Conservation (phyloP, 1,284 basidiomycete genomes). For the Boletellus dicymbophilus region DNA sequence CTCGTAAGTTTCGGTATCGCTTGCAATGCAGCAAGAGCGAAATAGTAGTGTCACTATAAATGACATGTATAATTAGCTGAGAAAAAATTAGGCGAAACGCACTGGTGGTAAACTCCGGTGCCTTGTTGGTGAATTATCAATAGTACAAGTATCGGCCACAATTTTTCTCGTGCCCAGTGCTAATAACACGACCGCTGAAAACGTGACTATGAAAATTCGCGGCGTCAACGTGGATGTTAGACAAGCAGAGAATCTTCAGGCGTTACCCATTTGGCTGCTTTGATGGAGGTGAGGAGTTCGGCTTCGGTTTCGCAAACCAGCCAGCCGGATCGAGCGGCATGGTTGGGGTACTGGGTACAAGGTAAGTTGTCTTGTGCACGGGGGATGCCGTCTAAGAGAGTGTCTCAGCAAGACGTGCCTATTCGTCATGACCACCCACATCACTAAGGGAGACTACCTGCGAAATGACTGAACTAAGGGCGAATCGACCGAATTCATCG, state of each 20-base stretch:
- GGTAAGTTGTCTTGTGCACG: conserved; percentile 51
- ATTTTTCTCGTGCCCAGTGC: conserved; percentile 71
- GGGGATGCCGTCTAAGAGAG: conserved; percentile 31
- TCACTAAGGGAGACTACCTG: conserved; percentile 68
- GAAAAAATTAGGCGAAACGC: not conserved
- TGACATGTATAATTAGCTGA: not conserved
- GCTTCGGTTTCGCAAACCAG: conserved; percentile 70
- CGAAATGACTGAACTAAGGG: conserved; percentile 58
- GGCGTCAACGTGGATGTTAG: conserved; percentile 79
- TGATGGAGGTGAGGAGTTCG: conserved; percentile 55
- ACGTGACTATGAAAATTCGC: conserved; percentile 39
- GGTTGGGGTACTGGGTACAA: conserved; percentile 54
- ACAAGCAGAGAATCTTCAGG: conserved; percentile 73
- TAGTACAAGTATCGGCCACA: conserved; percentile 72
- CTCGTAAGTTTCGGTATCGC: conserved; percentile 65
- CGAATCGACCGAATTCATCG: conserved; percentile 44
- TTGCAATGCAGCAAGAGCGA: conserved; percentile 63
- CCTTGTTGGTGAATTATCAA: conserved; percentile 54
- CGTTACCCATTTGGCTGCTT: conserved; percentile 61
- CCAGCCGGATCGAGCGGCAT: conserved; percentile 50
- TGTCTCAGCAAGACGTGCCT: conserved; percentile 38
- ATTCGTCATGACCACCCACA: conserved; percentile 66
- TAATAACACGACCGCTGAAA: conserved; percentile 65
- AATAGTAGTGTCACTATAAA: conserved; percentile 64
- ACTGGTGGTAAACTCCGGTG: conserved; percentile 64